Conservation (phyloP, 768 basidiomycete species). For the Mycena rebaudengoi region DNA sequence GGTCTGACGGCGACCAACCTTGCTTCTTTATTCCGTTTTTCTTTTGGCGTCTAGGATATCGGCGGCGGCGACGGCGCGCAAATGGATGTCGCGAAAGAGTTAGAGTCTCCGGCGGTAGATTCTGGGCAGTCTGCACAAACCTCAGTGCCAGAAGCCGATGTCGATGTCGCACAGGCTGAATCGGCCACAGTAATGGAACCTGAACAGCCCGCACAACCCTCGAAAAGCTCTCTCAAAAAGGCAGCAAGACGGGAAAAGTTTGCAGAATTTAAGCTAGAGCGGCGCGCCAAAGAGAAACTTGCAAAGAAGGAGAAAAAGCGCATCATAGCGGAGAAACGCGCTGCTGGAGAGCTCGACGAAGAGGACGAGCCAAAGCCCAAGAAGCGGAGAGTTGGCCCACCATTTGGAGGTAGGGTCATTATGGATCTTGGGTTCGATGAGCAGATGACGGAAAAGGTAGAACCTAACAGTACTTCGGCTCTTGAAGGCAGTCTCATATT, state of each 20-base stretch:
- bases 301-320: constrained; percentile 79
- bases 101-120: background rate
- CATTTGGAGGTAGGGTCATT: constrained; percentile 67
- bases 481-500: constrained; percentile 29
- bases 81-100: background rate
- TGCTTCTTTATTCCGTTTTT: background rate
- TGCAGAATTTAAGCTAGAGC: constrained; percentile 73
- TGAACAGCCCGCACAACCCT: constrained; percentile 49
- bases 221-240: constrained; percentile 84
- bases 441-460: constrained; percentile 91
- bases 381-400: constrained; percentile 35
- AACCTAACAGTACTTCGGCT: no score
- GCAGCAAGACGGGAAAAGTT: constrained; percentile 74
- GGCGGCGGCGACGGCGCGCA: background rate
- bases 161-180: no score
- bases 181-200: constrained; percentile 12
- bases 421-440: constrained; percentile 94
- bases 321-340: constrained; percentile 64
- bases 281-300: constrained; percentile 80
- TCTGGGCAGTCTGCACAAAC: background rate
- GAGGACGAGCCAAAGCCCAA: constrained; percentile 49
- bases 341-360: constrained; percentile 68
- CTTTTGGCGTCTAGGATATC: background rate
- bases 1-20: background rate
- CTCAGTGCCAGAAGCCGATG: background rate